Evolutionary conservation across 2,329 filamentous ascomycete genomes (phyloP), one percentile per base, ranked within the genome.

Genomic region (Colletotrichum sp.): DNA sequence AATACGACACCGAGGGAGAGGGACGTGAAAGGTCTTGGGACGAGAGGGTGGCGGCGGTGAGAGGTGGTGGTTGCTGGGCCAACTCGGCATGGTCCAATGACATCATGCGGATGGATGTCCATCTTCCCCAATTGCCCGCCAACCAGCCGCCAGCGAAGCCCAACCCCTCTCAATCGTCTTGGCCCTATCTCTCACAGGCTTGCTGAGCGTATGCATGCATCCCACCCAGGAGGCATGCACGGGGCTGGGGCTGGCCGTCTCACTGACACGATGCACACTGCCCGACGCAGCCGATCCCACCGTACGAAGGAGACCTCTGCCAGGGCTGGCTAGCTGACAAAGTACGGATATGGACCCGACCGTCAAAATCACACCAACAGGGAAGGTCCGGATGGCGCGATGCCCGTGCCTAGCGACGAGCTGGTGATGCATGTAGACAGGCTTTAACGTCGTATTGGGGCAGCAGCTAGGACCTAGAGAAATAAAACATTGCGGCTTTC

Each of bases 81-180:
- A 77, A 77, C 74, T 24, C 16, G n/a, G 5, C 18, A 32, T 65
- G 26, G 49, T 26, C 74, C 70, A 74, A 76, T 76, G 74, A 76
- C 74, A 74, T 76, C 74, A 76, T 76, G 70, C 49, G 49, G 65
- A 49, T 49, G 39, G 18, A 49, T 44, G 18, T 44, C 26, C 26
- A 10, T 34, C 60, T 8, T 68, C 60, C 16, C 52, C 69, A 18
- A n/a, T 28, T 60, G 21, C 66, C 34, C 55, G 39, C 55, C 63
- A 15, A 28, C 26, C 71, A 63, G n/a, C 32, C 15, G 13, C 44
- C 55, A 70, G 32, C 34, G 55, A 30, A 28, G 67, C 72, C 76
- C 76, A 77, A 68, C 76, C 76, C 76, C 76, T 65, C 72, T 76
- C 72, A 72, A 44, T 44, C 63, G 30, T 52, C 60, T 67, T 52